These are phyloP conservation scores for Spergularia marina DNA, from an alignment of 148 eudicot genomes.

Conservation along the genomic window DNA sequence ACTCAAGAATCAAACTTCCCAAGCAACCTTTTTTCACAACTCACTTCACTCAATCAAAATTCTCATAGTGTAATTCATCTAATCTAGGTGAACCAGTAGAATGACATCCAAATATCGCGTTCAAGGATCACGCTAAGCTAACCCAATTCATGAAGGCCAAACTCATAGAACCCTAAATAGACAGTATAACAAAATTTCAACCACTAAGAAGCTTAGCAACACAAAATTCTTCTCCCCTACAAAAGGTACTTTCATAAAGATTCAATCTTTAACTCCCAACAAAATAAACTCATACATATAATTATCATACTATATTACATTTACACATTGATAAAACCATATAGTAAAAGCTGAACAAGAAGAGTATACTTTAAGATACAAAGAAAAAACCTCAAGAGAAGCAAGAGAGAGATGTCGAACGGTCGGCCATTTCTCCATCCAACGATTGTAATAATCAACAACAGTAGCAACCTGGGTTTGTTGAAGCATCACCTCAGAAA, in stretches of 20 bases:
- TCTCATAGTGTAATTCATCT: neutral
- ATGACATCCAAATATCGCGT: neutral
- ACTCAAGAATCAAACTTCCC: neutral
- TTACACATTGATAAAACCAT: neutral
- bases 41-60: neutral
- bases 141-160: neutral
- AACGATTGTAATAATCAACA: conserved; percentile 66
- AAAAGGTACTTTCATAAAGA: neutral
- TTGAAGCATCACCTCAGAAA: conserved; percentile 49
- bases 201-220: too few species aligned
- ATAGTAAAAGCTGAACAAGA: neutral
- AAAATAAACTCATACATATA: neutral
- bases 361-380: neutral
- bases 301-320: neutral
- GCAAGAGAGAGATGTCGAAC: conserved; percentile 65
- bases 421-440: conserved; percentile 95
- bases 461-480: conserved; percentile 80
- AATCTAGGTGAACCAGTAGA: neutral
- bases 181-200: too few species aligned
- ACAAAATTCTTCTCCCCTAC: neutral
- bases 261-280: conserved; percentile 5
- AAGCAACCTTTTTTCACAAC: neutral
- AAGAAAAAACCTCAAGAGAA: conserved; percentile 62
- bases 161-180: too few species aligned
- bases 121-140: neutral